Conservation (phyloP, 2,329 filamentous ascomycete genomes). For the Penicillium griseofulvum region DNA sequence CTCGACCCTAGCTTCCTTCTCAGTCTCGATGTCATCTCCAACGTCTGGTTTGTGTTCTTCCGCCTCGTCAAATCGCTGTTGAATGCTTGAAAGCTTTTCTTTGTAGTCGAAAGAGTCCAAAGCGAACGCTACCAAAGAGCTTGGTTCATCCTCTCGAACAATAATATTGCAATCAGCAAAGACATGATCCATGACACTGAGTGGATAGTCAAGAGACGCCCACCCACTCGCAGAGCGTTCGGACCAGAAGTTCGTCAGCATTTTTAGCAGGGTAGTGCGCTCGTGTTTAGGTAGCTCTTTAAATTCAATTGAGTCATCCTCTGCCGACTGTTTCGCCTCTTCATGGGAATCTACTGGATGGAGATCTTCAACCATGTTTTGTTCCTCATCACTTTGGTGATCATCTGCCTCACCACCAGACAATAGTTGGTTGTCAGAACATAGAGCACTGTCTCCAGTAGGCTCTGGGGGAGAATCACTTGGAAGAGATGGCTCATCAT, state of each 20-base stretch:
- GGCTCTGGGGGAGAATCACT: conserved; percentile 35
- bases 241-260: conserved; percentile 97
- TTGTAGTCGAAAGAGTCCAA: conserved; percentile 85
- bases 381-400: conserved; percentile 68
- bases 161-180: conserved; percentile 97
- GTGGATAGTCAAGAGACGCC: conserved; percentile 86
- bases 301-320: conserved; percentile 56
- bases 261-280: conserved; percentile 89
- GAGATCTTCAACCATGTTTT: conserved; percentile 66
- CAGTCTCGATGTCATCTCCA: conserved; percentile 40
- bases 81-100: conserved; percentile 64
- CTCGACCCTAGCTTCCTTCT: conserved; percentile 72
- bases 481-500: conserved; percentile 31
- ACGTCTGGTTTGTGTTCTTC: conserved; percentile 26
- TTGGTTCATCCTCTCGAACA: conserved; percentile 94
- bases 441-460: conserved; percentile 42
- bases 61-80: conserved; percentile 34
- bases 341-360: conserved; percentile 57
- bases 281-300: conserved; percentile 88
- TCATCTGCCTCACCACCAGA: conserved; percentile 69
- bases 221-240: conserved; percentile 95
- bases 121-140: conserved; percentile 90
- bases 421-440: conserved; percentile 51
- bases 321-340: conserved; percentile 50
- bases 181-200: conserved; percentile 84